phyloP scores from a whole-genome alignment of 2,329 filamentous ascomycete genomes.

The Ceratocystis diversiconidia region DNA sequence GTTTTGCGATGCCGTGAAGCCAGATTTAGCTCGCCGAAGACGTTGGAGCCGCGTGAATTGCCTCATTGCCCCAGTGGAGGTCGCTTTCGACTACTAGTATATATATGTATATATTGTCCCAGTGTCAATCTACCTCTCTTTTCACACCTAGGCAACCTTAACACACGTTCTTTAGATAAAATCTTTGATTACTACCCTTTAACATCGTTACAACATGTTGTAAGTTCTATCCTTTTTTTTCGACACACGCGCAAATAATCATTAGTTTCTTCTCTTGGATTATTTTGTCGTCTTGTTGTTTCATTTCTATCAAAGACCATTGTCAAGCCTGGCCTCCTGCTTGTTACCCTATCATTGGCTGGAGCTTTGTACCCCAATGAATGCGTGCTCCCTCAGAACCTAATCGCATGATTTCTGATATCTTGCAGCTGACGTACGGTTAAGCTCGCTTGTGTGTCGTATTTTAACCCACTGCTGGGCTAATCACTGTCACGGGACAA shows the following conservation, averaged over 20 bases:
- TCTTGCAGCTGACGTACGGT: background rate
- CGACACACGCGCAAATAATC: background rate
- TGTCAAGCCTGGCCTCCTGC: background rate
- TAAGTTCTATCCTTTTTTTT: background rate
- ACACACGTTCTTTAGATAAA: background rate
- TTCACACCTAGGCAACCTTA: background rate
- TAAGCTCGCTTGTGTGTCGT: background rate
- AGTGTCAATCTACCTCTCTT: background rate
- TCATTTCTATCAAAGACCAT: background rate
- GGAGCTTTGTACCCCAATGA: conserved; percentile 5
- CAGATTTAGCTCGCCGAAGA: background rate
- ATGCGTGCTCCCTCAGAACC: background rate
- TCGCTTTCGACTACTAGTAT: background rate
- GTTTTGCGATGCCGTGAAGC: background rate
- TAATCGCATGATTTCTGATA: conserved; percentile 1
- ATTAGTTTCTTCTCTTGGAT: background rate
- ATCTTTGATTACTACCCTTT: background rate
- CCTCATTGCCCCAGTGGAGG: background rate
- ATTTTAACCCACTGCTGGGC: background rate
- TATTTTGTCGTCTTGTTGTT: background rate
- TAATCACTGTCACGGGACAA: background rate
- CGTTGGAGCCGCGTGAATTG: background rate
- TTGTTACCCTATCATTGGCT: conserved; percentile 1
- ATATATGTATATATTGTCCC: background rate
- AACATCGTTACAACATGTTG: background rate